phyloP scores from a whole-genome alignment of 352 stramenopile species.

The Phytophthora idaei region DNA sequence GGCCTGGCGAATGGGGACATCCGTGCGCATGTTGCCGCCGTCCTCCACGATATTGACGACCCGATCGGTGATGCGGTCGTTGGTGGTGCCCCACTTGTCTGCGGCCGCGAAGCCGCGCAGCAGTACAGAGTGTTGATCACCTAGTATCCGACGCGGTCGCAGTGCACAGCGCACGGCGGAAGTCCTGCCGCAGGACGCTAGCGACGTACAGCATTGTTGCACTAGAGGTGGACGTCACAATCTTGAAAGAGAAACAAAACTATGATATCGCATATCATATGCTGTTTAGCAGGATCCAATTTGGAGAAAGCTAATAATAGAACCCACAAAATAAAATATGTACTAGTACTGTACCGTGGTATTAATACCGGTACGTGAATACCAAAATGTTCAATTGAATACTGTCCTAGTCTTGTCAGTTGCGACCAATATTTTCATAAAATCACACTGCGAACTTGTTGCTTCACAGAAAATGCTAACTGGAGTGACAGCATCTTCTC shows the following conservation, averaged over 20 bases:
- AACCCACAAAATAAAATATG: too few species aligned
- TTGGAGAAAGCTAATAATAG: too few species aligned
- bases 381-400: too few species aligned
- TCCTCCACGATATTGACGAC: conserved; percentile 65
- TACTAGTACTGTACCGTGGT: too few species aligned
- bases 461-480: neutral
- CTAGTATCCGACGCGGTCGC: conserved; percentile 8
- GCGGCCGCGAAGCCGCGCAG: conserved; percentile 34
- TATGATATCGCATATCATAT: too few species aligned
- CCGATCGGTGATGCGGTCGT: conserved; percentile 59
- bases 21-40: conserved; percentile 49
- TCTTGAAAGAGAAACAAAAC: too few species aligned
- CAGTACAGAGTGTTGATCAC: conserved; percentile 7
- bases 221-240: neutral
- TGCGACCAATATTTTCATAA: too few species aligned
- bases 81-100: conserved; percentile 60
- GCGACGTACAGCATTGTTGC: conserved; percentile 22
- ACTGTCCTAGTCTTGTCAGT: too few species aligned
- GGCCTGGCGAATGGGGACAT: conserved; percentile 59
- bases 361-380: too few species aligned
- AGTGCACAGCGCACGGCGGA: neutral
- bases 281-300: too few species aligned
- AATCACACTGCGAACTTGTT: too few species aligned
- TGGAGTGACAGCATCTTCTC: neutral
- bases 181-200: conserved; percentile 10